phyloP scores from a whole-genome alignment of 1,284 basidiomycete species.

The Tilletiopsis washingtonensis region DNA sequence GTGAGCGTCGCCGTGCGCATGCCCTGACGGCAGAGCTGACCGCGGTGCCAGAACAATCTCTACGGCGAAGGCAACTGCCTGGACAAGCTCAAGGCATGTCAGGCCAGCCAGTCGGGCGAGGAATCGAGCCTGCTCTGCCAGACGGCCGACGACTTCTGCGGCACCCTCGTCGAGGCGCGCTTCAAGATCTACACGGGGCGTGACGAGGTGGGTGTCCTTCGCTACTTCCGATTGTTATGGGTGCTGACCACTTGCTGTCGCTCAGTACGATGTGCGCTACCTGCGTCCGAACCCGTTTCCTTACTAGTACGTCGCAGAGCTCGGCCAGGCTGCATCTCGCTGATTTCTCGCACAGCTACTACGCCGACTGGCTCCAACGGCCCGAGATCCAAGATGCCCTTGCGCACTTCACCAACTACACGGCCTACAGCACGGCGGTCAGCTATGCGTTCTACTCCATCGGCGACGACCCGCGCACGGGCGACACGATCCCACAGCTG shows the following conservation, averaged over 20 bases:
- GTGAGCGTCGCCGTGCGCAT: too few species aligned
- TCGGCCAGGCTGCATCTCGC: too few species aligned
- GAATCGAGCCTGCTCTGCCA: too few species aligned
- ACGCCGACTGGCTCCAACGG: conserved; percentile 26
- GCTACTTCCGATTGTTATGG: too few species aligned
- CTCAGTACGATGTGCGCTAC: conserved; percentile 25
- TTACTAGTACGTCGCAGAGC: too few species aligned
- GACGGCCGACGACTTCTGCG: conserved; percentile 26
- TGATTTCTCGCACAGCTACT: too few species aligned
- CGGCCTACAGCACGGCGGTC: conserved; percentile 16
- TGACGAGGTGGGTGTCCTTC: conserved; percentile 12
- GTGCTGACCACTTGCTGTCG: too few species aligned
- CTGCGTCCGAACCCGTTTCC: conserved; percentile 31
- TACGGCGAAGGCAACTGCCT: conserved; percentile 28
- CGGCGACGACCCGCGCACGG: conserved; percentile 23
- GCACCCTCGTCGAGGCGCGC: conserved; percentile 18
- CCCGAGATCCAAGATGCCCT: conserved; percentile 20
- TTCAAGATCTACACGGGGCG: conserved; percentile 19
- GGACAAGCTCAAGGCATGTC: conserved; percentile 27
- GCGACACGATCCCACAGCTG: conserved; percentile 19
- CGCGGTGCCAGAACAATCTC: too few species aligned
- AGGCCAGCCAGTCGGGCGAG: conserved; percentile 13
- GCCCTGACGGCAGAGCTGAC: too few species aligned
- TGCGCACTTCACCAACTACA: conserved; percentile 29
- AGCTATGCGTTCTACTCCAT: conserved; percentile 17